Evolutionary conservation across 495 filamentous ascomycete genomes (phyloP).

Genomic region (Aspergillus affinis): DNA sequence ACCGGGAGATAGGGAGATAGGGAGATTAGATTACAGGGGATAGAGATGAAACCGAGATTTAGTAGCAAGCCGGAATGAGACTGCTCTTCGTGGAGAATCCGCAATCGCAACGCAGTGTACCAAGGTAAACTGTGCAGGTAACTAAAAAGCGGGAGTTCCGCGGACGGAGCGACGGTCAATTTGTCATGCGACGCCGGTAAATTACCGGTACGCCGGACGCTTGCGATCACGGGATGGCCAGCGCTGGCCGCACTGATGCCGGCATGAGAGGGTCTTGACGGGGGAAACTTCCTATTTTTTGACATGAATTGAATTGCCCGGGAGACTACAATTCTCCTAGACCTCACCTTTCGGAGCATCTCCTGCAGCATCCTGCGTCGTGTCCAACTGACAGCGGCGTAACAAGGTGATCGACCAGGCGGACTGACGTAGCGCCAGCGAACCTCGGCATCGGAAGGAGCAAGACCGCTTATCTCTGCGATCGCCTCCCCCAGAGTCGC

Average conservation of each 20-base stretch:
- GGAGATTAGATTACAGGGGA: neutral
- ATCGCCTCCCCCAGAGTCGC: constrained; percentile 40
- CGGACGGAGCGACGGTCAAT: too few relatives aligned
- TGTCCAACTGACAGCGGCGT: neutral
- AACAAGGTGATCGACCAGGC: constrained; percentile 17
- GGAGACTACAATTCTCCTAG: too few relatives aligned
- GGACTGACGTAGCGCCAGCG: constrained; percentile 15
- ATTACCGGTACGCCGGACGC: neutral
- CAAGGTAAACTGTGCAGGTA: too few relatives aligned
- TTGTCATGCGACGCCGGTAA: neutral
- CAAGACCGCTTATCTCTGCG: constrained; percentile 31
- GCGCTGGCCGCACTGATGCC: neutral
- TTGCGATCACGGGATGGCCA: neutral
- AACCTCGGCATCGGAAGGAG: constrained; percentile 42
- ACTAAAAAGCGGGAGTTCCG: too few relatives aligned
- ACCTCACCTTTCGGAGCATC: neutral
- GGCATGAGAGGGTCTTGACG: neutral
- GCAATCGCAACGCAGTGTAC: too few relatives aligned
- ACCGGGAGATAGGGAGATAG: neutral
- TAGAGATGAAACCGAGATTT: neutral
- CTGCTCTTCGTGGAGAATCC: too few relatives aligned
- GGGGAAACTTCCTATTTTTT: neutral
- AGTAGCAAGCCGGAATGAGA: too few relatives aligned
- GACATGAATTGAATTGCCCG: neutral
- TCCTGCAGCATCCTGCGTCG: neutral